A percentile compares a stretch with the other conserved stretches of the same genome.
These are phyloP conservation scores for Tylopilus intermedius DNA, from an alignment of 768 basidiomycete species.

Conservation along the genomic window DNA sequence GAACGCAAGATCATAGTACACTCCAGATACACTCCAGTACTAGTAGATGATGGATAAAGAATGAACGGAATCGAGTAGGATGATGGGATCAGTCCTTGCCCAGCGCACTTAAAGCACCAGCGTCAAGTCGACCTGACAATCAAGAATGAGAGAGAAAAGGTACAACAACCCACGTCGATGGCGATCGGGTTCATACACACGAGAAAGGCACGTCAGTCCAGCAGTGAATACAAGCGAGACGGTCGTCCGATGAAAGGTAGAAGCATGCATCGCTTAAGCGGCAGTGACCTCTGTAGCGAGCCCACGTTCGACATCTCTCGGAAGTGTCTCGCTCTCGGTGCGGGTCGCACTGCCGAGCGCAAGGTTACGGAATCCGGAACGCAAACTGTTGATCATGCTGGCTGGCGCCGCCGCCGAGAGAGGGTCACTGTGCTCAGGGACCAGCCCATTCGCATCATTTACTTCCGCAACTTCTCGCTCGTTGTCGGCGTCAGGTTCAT, in stretches of 20 bases:
- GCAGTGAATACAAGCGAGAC: neutral
- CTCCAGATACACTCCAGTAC: neutral
- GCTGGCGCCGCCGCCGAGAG: slow-evolving; percentile 5
- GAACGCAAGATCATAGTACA: neutral
- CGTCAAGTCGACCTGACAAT: neutral
- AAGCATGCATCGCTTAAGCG: slow-evolving; percentile 4
- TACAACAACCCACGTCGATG: neutral
- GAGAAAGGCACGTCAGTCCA: neutral
- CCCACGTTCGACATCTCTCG: slow-evolving; percentile 28
- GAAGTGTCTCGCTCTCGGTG: slow-evolving; percentile 24
- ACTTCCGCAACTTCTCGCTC: slow-evolving; percentile 16
- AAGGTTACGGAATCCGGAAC: slow-evolving; percentile 27
- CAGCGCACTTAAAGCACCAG: neutral
- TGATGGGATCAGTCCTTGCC: neutral
- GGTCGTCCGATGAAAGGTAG: neutral
- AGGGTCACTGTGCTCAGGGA: slow-evolving; percentile 8
- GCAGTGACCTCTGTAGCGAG: slow-evolving; percentile 5
- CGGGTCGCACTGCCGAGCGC: slow-evolving; percentile 12
- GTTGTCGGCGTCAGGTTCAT: slow-evolving; percentile 24
- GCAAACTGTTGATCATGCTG: slow-evolving; percentile 23
- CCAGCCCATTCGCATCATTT: neutral
- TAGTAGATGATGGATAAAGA: neutral
- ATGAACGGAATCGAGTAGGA: neutral
- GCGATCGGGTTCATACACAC: neutral
- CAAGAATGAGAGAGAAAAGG: neutral